Base-by-base conservation (phyloP, 2,329 filamentous ascomycete species). In the Septoria petroselini region DNA sequence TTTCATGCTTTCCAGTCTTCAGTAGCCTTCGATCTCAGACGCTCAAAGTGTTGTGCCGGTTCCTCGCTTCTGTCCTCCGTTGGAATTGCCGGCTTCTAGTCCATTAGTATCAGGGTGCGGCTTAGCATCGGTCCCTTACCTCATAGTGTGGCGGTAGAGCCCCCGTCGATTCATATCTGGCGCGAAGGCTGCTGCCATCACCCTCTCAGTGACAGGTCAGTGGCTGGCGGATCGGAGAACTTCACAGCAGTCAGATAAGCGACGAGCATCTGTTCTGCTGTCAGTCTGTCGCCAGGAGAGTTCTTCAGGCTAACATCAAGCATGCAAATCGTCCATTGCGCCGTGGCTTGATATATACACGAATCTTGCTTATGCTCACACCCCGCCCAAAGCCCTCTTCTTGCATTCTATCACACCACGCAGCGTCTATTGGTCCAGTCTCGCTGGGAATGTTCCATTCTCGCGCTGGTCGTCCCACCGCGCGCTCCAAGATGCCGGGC, bases 401-500 rank as follows among this genome's bases (percentile, higher is more conserved):
- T 14, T 17, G 18, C 18, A 39, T 12, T 30, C 34, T 11, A 5
- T 14, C 15, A 9, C 27, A n/a, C 18, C 8, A 12, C n/a, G 21
- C 7, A 12, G 2, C 34, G 38, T 65, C 60, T 74, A 76, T 62
- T 70, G 67, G 57, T 77, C 74, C 65, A 77, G 64, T 50, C 68
- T 68, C 55, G 67, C 70, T 23, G 78, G 78, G 69, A 81, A 81
- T 61, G 76, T 81, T 55, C 78, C 78, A 53, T 73, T 73, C 63
- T 80, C 78, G 75, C 93, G 87, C 80, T 97, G 93, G 68, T 93
- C 88, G 70, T 98, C 91, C 93, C 93, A 98, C 76, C 93, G 83
- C 74, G 85, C 76, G 70, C 86, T 86, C 93, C 93, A 98, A 69
- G 83, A 82, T 73, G 87, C 93, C 65, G 94, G 93, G 86, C 94